Conservation (phyloP, 768 basidiomycete genomes). For the Fomitopsis pulvina region DNA sequence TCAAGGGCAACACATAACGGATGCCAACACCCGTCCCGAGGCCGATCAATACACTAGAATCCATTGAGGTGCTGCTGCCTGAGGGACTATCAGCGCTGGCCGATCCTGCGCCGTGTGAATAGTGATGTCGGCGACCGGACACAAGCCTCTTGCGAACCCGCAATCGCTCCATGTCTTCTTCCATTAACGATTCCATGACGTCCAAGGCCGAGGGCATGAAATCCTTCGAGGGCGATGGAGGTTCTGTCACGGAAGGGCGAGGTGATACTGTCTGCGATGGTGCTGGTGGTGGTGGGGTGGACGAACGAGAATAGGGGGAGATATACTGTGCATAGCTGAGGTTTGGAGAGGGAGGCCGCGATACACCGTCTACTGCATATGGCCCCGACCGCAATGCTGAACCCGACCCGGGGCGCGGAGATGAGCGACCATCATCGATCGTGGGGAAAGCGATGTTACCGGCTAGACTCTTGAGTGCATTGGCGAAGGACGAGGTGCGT, state of each 20-base stretch:
- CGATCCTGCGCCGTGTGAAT: constrained; percentile 28
- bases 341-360: constrained; percentile 73
- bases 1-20: constrained; percentile 81
- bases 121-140: constrained; percentile 32
- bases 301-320: constrained; percentile 63
- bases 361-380: constrained; percentile 35
- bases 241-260: constrained; percentile 21
- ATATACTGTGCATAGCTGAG: constrained; percentile 71
- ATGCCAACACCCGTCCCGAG: constrained; percentile 77
- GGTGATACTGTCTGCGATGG: constrained; percentile 17
- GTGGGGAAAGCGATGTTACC: constrained; percentile 68
- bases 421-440: constrained; percentile 42
- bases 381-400: constrained; percentile 18
- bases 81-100: constrained; percentile 58
- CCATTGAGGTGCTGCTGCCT: constrained; percentile 72
- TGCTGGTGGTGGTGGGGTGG: constrained; percentile 29
- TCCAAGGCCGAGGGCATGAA: constrained; percentile 67
- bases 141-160: constrained; percentile 53
- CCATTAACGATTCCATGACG: constrained; percentile 85
- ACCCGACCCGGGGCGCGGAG: constrained; percentile 24
- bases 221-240: constrained; percentile 33
- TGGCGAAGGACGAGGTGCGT: constrained; percentile 78
- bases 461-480: constrained; percentile 61
- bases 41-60: constrained; percentile 71
- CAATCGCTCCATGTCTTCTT: constrained; percentile 92